phyloP scores from a whole-genome alignment of 306 rosid species.

The Quercus dentata region DNA sequence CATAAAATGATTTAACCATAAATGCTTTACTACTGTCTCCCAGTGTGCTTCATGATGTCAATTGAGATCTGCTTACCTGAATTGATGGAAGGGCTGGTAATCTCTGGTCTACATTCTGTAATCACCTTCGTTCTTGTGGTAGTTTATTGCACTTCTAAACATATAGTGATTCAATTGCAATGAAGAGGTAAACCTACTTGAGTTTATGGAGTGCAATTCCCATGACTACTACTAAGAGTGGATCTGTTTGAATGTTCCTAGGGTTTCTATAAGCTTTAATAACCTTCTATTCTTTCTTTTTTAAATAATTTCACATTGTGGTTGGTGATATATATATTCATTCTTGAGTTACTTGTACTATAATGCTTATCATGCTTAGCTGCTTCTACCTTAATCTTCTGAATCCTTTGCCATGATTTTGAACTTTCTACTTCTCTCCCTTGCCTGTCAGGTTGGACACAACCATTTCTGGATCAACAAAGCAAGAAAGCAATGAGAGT shows the following conservation, averaged over 20 bases:
- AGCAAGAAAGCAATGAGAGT: conserved; percentile 94
- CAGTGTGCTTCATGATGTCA: not conserved
- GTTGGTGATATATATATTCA: not conserved
- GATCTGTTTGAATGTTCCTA: not conserved
- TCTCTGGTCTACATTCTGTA: not conserved
- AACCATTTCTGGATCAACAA: conserved; percentile 92
- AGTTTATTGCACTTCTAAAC: not conserved
- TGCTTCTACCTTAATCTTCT: not conserved
- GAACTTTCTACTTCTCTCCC: conserved; percentile 8
- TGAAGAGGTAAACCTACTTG: not conserved
- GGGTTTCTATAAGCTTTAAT: not conserved
- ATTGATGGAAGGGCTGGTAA: not conserved
- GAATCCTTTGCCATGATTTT: conserved; percentile 2
- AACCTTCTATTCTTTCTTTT: not conserved
- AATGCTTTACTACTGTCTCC: too few species aligned
- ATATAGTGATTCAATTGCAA: not conserved
- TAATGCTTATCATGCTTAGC: conserved; percentile 5
- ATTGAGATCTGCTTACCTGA: not conserved
- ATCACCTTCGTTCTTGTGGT: not conserved
- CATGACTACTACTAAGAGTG: not conserved
- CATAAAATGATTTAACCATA: too few species aligned
- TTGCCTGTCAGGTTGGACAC: conserved; percentile 84
- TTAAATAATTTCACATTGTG: too few species aligned
- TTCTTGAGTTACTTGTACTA: not conserved
- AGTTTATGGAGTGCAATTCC: not conserved